phyloP scores from a whole-genome alignment of 306 rosid genomes.

The Clitoria ternatea region DNA sequence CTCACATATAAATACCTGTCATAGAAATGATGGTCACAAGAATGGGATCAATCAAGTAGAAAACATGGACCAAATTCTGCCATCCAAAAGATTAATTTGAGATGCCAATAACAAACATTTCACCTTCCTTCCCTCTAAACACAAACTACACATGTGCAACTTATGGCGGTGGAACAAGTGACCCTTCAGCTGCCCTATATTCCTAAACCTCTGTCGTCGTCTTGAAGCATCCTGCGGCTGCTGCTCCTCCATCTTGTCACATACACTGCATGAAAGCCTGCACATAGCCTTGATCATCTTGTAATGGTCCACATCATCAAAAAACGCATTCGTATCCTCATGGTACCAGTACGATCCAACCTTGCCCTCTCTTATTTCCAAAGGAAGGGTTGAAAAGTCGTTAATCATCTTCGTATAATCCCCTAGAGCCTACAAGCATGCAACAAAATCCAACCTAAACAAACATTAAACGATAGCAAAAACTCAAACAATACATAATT shows the following conservation, averaged over 20 bases:
- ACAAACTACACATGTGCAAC: conserved; percentile 77
- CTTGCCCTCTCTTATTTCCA: conserved; percentile 56
- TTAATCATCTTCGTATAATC: conserved; percentile 66
- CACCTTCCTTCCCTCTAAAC: conserved; percentile 98
- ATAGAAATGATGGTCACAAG: conserved; percentile 21
- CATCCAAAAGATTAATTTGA: conserved; percentile 6
- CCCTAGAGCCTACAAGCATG: conserved; percentile 60
- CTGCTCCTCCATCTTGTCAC: conserved; percentile 86
- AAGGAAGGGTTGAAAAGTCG: conserved; percentile 53
- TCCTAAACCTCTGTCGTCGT: conserved; percentile 63
- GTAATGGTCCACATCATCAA: conserved; percentile 76
- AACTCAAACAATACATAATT: not conserved
- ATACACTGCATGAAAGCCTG: conserved; percentile 72
- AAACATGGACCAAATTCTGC: not conserved
- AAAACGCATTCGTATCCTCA: conserved; percentile 65
- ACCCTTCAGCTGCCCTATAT: conserved; percentile 82
- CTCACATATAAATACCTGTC: conserved; percentile 84
- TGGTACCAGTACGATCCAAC: conserved; percentile 71
- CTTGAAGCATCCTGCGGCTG: conserved; percentile 49
- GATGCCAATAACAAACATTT: not conserved
- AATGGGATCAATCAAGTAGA: conserved; percentile 4
- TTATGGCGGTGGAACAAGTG: conserved; percentile 82
- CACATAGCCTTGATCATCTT: conserved; percentile 79
- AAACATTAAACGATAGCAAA: not conserved
- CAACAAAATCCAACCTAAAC: not conserved